phyloP scores from a whole-genome alignment of 148 eudicot genomes.

The Diospyros lotus region DNA sequence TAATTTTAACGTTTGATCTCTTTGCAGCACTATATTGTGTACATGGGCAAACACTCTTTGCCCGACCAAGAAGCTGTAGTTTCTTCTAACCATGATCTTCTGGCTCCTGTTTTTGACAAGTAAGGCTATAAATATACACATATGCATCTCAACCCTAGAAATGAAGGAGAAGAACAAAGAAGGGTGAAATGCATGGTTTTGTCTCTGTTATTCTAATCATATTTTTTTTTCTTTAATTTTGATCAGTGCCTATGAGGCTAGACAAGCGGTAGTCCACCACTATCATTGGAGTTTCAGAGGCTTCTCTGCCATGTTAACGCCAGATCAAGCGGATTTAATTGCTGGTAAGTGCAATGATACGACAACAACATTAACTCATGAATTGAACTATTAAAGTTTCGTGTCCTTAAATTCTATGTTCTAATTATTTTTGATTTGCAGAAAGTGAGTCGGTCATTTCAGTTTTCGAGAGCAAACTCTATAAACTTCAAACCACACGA shows the following conservation, averaged over 20 bases:
- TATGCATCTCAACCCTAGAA: too few relatives aligned
- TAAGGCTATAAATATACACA: not conserved
- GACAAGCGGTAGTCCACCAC: slow-evolving; percentile 5
- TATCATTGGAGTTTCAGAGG: slow-evolving; percentile 19
- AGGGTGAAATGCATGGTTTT: too few relatives aligned
- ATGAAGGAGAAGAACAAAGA: too few relatives aligned
- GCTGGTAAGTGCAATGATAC: not conserved
- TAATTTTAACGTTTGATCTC: too few relatives aligned
- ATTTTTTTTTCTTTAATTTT: too few relatives aligned
- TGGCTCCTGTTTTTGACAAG: slow-evolving; percentile 13
- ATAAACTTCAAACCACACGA: not conserved
- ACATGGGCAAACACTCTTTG: not conserved
- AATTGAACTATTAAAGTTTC: not conserved
- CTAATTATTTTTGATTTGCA: not conserved
- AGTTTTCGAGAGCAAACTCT: not conserved
- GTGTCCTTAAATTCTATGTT: not conserved
- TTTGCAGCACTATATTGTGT: not conserved
- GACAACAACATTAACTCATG: too few relatives aligned
- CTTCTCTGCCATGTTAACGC: slow-evolving; percentile 16
- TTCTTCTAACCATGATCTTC: slow-evolving; percentile 18
- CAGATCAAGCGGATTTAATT: slow-evolving; percentile 7
- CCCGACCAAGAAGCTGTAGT: slow-evolving; percentile 14
- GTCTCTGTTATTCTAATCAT: too few relatives aligned
- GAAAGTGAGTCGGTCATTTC: not conserved
- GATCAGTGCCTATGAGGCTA: not conserved